A percentile compares a stretch with the other conserved stretches of the same genome.
Evolutionary conservation across 169 alveolate species (phyloP).

Genomic region (Plasmodium coatneyi): DNA sequence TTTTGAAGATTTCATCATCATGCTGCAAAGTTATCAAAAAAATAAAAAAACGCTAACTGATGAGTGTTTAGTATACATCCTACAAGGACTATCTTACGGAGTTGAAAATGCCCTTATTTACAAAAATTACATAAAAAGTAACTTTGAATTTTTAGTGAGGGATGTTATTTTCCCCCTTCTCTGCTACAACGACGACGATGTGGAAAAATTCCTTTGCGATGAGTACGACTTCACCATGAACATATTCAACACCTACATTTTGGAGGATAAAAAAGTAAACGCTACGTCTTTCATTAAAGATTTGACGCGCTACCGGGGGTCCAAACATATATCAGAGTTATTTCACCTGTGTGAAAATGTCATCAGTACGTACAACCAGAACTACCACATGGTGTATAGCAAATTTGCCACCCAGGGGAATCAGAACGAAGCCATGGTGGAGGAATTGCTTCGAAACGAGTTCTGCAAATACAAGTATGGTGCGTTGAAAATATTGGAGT

Average conservation of each 20-base stretch:
- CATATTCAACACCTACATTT: constrained; percentile 44
- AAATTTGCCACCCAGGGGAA: neutral
- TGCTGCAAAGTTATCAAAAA: constrained; percentile 36
- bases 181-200: constrained; percentile 59
- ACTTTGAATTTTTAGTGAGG: constrained; percentile 30
- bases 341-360: constrained; percentile 35
- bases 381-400: constrained; percentile 18
- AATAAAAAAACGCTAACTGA: constrained; percentile 62
- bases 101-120: constrained; percentile 67
- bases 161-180: constrained; percentile 51
- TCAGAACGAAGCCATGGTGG: neutral
- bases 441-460: constrained; percentile 20
- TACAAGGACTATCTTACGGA: constrained; percentile 66
- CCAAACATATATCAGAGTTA: constrained; percentile 49
- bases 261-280: constrained; percentile 56
- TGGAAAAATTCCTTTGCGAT: constrained; percentile 44
- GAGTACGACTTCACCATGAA: constrained; percentile 65
- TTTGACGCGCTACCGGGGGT: constrained; percentile 60
- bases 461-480: constrained; percentile 70
- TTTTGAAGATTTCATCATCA: constrained; percentile 61
- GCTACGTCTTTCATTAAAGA: constrained; percentile 51
- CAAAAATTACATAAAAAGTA: constrained; percentile 62
- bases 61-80: constrained; percentile 40
- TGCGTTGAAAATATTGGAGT: constrained; percentile 36
- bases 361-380: constrained; percentile 59